Evolutionary conservation across 495 filamentous ascomycete species (phyloP).

Genomic region (Penicillium angulare): DNA sequence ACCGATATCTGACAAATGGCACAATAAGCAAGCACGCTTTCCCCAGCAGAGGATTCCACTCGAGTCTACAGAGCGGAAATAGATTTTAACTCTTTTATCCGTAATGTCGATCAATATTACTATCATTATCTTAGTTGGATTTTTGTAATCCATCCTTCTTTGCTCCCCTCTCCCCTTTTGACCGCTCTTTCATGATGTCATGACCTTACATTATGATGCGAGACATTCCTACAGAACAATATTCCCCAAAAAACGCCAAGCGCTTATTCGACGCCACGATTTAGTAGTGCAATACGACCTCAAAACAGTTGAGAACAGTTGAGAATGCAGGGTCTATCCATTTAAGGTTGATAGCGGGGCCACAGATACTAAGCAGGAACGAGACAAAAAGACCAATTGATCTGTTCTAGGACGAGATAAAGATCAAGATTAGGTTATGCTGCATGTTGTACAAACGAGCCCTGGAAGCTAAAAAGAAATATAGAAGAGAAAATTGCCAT

Average conservation of each 20-base stretch:
- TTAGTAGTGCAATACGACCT: background rate
- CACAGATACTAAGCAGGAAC: background rate
- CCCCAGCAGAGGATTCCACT: too few species aligned
- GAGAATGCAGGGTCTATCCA: conserved; percentile 12
- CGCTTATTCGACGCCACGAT: background rate
- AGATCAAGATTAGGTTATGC: too few species aligned
- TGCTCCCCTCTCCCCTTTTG: background rate
- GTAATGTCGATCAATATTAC: too few species aligned
- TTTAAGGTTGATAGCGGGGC: background rate
- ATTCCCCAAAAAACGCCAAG: background rate
- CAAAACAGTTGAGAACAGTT: background rate
- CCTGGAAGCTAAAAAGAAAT: too few species aligned
- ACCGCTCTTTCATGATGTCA: background rate
- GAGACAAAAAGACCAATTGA: background rate
- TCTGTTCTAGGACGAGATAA: too few species aligned
- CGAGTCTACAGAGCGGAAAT: too few species aligned
- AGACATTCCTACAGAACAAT: background rate
- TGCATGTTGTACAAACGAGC: too few species aligned
- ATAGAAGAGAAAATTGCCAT: background rate
- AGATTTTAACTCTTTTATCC: too few species aligned
- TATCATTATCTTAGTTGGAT: too few species aligned
- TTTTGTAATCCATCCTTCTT: too few species aligned
- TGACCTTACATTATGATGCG: background rate
- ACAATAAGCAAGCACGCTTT: conserved; percentile 1
- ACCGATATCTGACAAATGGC: conserved; percentile 41